These are phyloP conservation scores for Neurospora sp. DNA, from an alignment of 495 filamentous ascomycete species.

Conservation along the genomic window DNA sequence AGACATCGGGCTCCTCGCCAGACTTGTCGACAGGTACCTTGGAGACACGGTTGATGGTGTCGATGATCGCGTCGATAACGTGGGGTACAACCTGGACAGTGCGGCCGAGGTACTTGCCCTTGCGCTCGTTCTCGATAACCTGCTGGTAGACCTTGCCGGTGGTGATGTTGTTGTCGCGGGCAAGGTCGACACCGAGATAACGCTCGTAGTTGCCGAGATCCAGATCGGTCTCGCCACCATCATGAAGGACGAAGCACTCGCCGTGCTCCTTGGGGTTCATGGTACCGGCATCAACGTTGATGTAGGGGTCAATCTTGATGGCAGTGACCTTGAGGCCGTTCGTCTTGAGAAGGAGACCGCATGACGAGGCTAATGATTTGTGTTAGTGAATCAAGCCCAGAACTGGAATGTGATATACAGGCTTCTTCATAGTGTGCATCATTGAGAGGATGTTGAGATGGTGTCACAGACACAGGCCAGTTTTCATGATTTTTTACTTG, in stretches of 20 bases:
- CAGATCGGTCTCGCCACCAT: slow-evolving; percentile 48
- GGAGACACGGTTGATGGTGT: slow-evolving; percentile 86
- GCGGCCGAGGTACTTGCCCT: slow-evolving; percentile 78
- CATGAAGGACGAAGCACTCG: slow-evolving; percentile 31
- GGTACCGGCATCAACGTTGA: slow-evolving; percentile 75
- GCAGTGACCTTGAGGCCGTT: slow-evolving; percentile 51
- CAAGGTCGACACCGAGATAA: slow-evolving; percentile 50
- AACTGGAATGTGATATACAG: neutral
- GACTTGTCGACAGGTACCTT: slow-evolving; percentile 81
- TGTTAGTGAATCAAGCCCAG: neutral
- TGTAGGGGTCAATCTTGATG: slow-evolving; percentile 64
- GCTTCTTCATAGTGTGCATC: neutral
- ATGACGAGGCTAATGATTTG: slow-evolving; percentile 12
- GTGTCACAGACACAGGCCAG: slow-evolving; percentile 5
- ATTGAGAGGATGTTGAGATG: neutral
- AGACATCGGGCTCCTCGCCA: slow-evolving; percentile 76
- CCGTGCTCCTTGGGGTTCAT: slow-evolving; percentile 55
- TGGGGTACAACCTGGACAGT: slow-evolving; percentile 95
- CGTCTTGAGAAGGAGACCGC: slow-evolving; percentile 79
- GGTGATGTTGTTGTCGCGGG: slow-evolving; percentile 80
- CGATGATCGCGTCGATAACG: slow-evolving; percentile 79
- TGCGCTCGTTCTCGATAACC: slow-evolving; percentile 66
- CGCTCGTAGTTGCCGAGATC: slow-evolving; percentile 93
- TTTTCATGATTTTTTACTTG: neutral
- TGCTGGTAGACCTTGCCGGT: slow-evolving; percentile 90